A percentile compares a stretch with the other conserved stretches of the same genome.
Evolutionary conservation across 768 basidiomycete species (phyloP).

Genomic region (Gloeopeniophorella convolvens): DNA sequence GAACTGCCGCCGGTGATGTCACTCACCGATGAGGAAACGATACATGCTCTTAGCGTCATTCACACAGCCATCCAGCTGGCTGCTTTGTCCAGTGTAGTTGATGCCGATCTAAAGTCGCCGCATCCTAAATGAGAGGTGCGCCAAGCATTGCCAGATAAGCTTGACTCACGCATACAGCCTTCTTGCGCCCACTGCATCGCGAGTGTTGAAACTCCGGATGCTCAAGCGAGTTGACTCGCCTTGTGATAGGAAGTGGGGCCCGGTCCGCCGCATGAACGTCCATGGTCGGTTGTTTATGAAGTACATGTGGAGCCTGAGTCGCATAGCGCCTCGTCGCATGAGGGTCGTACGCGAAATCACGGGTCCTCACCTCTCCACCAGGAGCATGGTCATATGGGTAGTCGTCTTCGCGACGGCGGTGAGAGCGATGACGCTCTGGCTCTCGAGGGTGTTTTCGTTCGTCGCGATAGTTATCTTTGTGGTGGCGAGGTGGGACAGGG

Average conservation of each 20-base stretch:
- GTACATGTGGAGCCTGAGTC: background rate
- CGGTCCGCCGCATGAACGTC: background rate
- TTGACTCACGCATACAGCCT: slow-evolving; percentile 33
- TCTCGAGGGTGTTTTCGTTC: background rate
- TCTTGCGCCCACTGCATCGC: slow-evolving; percentile 39
- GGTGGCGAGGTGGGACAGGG: slow-evolving; percentile 9
- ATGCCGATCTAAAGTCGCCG: slow-evolving; percentile 36
- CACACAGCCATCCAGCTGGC: slow-evolving; percentile 39
- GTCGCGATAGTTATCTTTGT: slow-evolving; percentile 4
- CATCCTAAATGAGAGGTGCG: background rate
- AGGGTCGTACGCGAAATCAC: background rate
- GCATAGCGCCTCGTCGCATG: background rate
- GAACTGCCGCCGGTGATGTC: background rate
- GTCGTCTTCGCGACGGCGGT: slow-evolving; percentile 6
- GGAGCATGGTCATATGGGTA: background rate
- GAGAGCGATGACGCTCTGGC: slow-evolving; percentile 10
- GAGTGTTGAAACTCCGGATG: slow-evolving; percentile 33
- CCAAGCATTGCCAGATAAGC: background rate
- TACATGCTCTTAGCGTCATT: slow-evolving; percentile 43
- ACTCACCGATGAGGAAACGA: slow-evolving; percentile 31
- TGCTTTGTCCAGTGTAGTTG: slow-evolving; percentile 35
- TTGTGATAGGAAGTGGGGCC: background rate
- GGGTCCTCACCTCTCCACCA: slow-evolving; percentile 6
- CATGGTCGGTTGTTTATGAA: background rate
- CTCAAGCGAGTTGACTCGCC: background rate